Evolutionary conservation across 331 rosid species (phyloP), one percentile per base, ranked within the genome.

Genomic region (Malus hybrid): DNA sequence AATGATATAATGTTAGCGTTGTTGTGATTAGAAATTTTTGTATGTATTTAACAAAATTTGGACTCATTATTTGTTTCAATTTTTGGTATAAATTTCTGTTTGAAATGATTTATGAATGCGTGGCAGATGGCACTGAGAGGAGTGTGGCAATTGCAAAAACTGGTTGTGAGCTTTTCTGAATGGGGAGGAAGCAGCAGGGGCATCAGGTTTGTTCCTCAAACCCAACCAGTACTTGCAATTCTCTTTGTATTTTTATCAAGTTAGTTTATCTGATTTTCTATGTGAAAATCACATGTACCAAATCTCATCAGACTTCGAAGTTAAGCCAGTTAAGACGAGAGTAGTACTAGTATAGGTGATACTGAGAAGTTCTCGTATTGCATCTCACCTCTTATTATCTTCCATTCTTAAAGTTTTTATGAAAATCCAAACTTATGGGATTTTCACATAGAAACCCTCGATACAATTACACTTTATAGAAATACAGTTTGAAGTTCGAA

Each of bases 171-270:
- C 84, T 87, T 67, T 69, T 80, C 85, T 64, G 85, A 92, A 65
- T 92, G 97, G 97, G 96, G 96, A 27, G 96, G 97, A 76, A 88
- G 97, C 80, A 92, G 93, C 73, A 83, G 87, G 83, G 98, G 98
- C 36, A 88, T 89, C 76, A 89, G 97, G 97, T 91, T 79, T 54
- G 42, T 19, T 36, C 15, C 60, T 46, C 55, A 19, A 57, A 57
- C 28, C 46, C 65, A n/a, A 15, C 29, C 33, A 9, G 10, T 24
- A 6, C 16, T 62, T 5, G 32, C 31, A 7, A 5, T 48, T 18
- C 76, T 34, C 42, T 59, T 5, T 8, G 56, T 59, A 73, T 12
- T 73, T 0, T 34, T 32, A 5, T 22, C 34, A 62, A 62, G 13
- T 22, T 8, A 6, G 55, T n/a, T 12, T 39, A 19, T 19, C 28